Evolutionary conservation across 2,329 filamentous ascomycete genomes (phyloP), one percentile per base, ranked within the genome.

Genomic region (Penicillium sclerotigenum): DNA sequence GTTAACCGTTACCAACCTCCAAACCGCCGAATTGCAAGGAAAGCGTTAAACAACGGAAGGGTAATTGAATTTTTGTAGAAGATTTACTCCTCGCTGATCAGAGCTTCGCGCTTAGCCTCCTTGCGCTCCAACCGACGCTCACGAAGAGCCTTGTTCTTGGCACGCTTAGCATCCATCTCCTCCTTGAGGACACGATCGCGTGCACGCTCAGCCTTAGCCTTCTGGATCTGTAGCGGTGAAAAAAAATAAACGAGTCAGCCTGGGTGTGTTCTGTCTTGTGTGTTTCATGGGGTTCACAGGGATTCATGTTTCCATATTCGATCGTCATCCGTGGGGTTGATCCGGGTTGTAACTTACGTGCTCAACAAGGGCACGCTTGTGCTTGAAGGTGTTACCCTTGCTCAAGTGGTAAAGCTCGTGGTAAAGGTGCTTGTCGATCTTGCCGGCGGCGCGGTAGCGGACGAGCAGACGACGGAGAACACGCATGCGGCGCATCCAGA

Each of bases 361-460:
- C 87, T 99, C 94, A 79, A 99, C 91, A 74, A 99, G 88, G 77
- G 92, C 94, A 83, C 94, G 89, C 92, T 97, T 99, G 91, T 99
- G 94, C 92, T 99, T 99, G 90, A 99, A 99, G 80, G 94, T 93
- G 89, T 99, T 99, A 95, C 94, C 95, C 92, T 99, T 99, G 88
- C 90, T 94, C 79, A 96, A 85, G 82, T 97, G 94, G 87, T 99
- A 99, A 71, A 99, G 91, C 85, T 97, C 92, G 87, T 99, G 94
- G 88, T 99, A 99, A 64, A 99, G 91, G 87, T 99, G 94, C 89
- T 99, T 99, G 85, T 99, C 94, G 80, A 99, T 99, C 90, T 99
- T 99, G 81, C 95, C 95, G 76, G 89, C 90, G 80, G 93, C 93
- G 82, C 94, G 94, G 87, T 99, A 99, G 87, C 97, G 97, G 85